A percentile compares a stretch with the other conserved stretches of the same genome.
These are phyloP conservation scores for Taxillus chinensis DNA, from an alignment of 164 flowering plant genomes.

Conservation along the genomic window DNA sequence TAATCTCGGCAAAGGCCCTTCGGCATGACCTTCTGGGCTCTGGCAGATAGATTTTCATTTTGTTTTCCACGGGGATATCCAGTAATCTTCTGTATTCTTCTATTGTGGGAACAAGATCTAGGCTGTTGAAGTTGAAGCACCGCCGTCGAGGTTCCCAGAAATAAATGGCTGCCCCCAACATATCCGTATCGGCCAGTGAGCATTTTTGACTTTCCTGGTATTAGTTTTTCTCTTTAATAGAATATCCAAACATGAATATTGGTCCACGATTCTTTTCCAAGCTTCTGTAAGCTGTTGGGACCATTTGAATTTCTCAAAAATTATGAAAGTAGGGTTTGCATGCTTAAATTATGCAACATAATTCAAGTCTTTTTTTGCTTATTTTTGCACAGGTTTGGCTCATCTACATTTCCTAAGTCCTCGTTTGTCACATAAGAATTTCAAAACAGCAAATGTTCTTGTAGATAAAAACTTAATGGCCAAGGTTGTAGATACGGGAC, in stretches of 20 bases:
- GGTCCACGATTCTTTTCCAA: conserved; percentile 13
- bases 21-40: no score
- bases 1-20: no score
- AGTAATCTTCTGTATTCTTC: no score
- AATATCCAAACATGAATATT: conserved; percentile 11
- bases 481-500: conserved; percentile 92
- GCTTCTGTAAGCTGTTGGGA: conserved; percentile 8
- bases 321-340: conserved; percentile 8
- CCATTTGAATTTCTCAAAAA: not conserved
- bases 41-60: no score
- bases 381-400: conserved; percentile 76
- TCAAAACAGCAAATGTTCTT: conserved; percentile 83
- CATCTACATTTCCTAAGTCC: conserved; percentile 77
- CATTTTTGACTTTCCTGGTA: conserved; percentile 67
- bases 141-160: no score
- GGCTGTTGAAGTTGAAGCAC: no score
- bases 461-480: conserved; percentile 84
- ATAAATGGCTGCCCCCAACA: no score
- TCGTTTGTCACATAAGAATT: conserved; percentile 71
- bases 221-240: conserved; percentile 27
- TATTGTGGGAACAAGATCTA: no score
- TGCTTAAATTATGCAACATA: conserved; percentile 4
- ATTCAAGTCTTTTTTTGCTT: conserved; percentile 4
- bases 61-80: no score
- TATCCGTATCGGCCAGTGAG: no score